Evolutionary conservation across 2,329 filamentous ascomycete genomes (phyloP).

Genomic region (Diplocarpon mali): DNA sequence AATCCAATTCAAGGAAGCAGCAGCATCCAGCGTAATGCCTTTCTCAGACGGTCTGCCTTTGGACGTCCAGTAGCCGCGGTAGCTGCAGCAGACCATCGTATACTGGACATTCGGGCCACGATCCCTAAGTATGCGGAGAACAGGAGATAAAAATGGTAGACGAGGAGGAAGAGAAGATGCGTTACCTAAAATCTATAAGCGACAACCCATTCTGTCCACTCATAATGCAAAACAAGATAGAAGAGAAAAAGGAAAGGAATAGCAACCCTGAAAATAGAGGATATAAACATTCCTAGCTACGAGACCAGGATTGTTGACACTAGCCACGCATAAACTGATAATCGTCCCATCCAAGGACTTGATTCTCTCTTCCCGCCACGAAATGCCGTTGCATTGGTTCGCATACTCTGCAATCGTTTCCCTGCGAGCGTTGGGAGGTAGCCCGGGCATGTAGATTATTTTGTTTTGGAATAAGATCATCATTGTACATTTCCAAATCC

Average conservation of each 20-base stretch:
- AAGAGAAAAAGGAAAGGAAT: conserved; percentile 12
- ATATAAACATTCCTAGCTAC: conserved; percentile 35
- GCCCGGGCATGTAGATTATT: conserved; percentile 70
- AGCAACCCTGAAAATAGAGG: conserved; percentile 44
- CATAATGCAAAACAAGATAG: too few relatives aligned
- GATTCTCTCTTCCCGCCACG: conserved; percentile 55
- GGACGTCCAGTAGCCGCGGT: conserved; percentile 57
- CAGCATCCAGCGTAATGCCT: conserved; percentile 58
- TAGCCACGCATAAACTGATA: conserved; percentile 45
- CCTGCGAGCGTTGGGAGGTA: conserved; percentile 58
- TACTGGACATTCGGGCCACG: conserved; percentile 25
- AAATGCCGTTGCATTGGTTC: conserved; percentile 45
- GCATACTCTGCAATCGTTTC: conserved; percentile 57
- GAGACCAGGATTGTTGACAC: conserved; percentile 9
- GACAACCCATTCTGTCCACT: conserved; percentile 1
- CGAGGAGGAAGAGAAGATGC: conserved; percentile 47
- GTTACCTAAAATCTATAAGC: conserved; percentile 37
- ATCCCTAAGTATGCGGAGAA: conserved; percentile 36
- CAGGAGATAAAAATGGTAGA: conserved; percentile 43
- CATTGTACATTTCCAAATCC: conserved; percentile 58
- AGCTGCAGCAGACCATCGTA: conserved; percentile 45
- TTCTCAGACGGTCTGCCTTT: conserved; percentile 57
- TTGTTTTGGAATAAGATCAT: conserved; percentile 70
- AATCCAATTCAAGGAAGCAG: conserved; percentile 54
- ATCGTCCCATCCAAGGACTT: conserved; percentile 52